Evolutionary conservation across 163 green algal species (phyloP), one percentile per base, ranked within the genome.

Genomic region (Scenedesmus sp.): DNA sequence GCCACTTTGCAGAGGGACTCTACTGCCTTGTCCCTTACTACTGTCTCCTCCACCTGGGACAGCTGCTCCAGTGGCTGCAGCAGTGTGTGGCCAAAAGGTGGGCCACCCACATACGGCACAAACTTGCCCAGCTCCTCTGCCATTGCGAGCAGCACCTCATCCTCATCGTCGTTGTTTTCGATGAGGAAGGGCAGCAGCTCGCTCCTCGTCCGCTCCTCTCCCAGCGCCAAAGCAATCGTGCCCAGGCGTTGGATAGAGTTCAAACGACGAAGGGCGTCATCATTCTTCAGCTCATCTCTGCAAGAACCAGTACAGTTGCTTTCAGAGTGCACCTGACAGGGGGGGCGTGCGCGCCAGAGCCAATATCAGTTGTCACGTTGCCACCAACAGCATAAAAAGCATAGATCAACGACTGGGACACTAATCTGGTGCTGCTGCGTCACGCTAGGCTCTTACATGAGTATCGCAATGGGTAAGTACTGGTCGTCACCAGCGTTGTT

Each of bases 141-240:
- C 93, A 99, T 96, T 0, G 97, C 98, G 61, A 99, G 94, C 49
- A 99, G 94, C 26, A 99, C 94, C 88, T 99, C 98, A 81, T 99
- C 98, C 87, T 99, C 97, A 85, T 99, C 97, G 91, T 99, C 97
- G 40, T 96, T 98, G 93, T 94, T 98, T 49, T 99, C 98, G 4
- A 93, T 96, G 16, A 99, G 90, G 94, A 99, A 99, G 0, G 98
- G 98, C 40, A 99, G 96, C 7, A 99, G 95, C 95, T 99, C 98
- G n/a, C 96, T 95, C 7, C 98, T 94, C 13, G 98, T 99, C 35
- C 98, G 94, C 88, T 99, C 98, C 93, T 99, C 97, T 1, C 98
- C 98, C 35, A 99, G 94, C 0, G 98, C 98, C 49, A 97, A 87
- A 0, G 98, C 98, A 90, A 99, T 99, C 22, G 97, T 99, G 46